Base-by-base conservation (phyloP, 768 basidiomycete species). In the Mycena rebaudengoi region DNA sequence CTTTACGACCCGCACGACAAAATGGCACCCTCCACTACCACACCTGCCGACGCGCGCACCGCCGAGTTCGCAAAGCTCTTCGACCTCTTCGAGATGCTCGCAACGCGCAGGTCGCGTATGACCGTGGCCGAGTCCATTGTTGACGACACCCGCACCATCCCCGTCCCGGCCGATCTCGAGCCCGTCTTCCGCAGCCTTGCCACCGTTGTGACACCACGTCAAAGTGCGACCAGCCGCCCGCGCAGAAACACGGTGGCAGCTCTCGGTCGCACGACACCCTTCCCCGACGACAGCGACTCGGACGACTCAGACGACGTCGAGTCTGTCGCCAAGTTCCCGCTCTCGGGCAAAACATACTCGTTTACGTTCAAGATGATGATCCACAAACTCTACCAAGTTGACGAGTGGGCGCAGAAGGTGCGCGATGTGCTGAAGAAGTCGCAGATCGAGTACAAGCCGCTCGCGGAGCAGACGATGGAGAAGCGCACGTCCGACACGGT, bases 361-460 rank as follows among this genome's bases (percentile, higher is more conserved):
- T 90, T 90, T 75, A 89, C 85, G 32, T 90, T 90, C 80, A 86
- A 84, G 68, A 79, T 86, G 69, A 90, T 88, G 87, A 72, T 89
- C 59, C 86, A 90, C 76, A 85, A 87, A 71, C 78, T 90, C 12
- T 90, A 90, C 73, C 79, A 83, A 55, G 74, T 84, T 54, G 85
- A 86, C 21, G 87, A 88, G 55, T 90, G 88, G 86, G 80, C 76
- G 1, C 77, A 78, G 65, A 86, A 84, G 71, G 83, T 88, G 53
- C 84, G 82, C 70, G 80, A 80, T 23, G 80, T 83, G 21, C 69
- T 89, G 70, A 82, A 85, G 70, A 76, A 73, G 56, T 88, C 88
- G 41, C 82, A 83, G 73, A 80, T 76, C 37, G 83, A 85, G 60
- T 90, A 83, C 75, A 87, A 85, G 71, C 82, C 88, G 2, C 69